Evolutionary conservation across 202 grass and related monocot species (phyloP).

Genomic region (Brachypodium distachyon): DNA sequence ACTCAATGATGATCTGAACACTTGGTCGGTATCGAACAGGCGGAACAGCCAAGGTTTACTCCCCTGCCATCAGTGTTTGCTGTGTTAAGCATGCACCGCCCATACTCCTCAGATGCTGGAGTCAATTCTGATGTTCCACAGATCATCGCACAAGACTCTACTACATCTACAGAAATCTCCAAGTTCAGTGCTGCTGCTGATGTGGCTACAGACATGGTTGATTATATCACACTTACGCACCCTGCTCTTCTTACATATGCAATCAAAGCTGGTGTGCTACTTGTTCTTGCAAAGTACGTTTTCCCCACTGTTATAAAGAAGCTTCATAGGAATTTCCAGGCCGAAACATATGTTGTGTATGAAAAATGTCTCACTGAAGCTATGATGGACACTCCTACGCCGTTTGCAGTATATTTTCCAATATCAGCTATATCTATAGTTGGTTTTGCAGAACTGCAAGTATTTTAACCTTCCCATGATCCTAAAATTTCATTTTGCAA

Average conservation of each 20-base stretch:
- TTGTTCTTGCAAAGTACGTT: no score
- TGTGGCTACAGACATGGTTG: constrained; percentile 29
- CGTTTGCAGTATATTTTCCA: no score
- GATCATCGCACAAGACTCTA: constrained; percentile 9
- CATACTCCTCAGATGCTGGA: constrained; percentile 48
- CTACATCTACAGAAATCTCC: constrained; percentile 27
- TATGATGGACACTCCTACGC: no score
- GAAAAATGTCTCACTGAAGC: no score
- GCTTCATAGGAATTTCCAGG: no score
- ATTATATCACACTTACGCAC: constrained; percentile 25
- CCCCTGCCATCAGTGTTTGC: constrained; percentile 13
- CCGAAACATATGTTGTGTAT: no score
- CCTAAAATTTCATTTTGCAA: neutral
- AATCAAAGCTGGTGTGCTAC: no score
- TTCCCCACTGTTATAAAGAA: no score
- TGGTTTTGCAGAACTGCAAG: no score
- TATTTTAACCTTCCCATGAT: neutral
- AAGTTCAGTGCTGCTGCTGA: constrained; percentile 17
- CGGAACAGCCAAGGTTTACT: constrained; percentile 15
- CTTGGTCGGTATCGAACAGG: constrained; percentile 22
- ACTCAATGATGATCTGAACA: constrained; percentile 23
- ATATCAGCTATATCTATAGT: no score
- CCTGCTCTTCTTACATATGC: no score
- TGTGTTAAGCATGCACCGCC: constrained; percentile 9
- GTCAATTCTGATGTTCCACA: constrained; percentile 30